phyloP scores from a whole-genome alignment of 2,329 filamentous ascomycete species.

The Thelonectria blattea region DNA sequence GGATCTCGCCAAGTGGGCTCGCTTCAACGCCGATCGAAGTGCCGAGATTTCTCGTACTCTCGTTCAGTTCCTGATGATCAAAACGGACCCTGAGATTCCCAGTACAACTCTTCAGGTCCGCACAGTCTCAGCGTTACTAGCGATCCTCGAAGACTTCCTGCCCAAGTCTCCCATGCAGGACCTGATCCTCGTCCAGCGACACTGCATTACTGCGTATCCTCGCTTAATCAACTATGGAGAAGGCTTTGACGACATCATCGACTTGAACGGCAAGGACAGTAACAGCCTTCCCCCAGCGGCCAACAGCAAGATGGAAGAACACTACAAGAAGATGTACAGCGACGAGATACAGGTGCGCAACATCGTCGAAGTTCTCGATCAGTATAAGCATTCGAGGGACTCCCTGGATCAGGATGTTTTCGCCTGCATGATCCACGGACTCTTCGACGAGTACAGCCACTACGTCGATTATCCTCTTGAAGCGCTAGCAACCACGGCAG shows the following conservation, averaged over 20 bases:
- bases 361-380: slow-evolving; percentile 82
- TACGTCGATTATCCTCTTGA: slow-evolving; percentile 97
- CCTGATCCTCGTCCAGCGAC: slow-evolving; percentile 80
- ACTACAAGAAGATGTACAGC: slow-evolving; percentile 98
- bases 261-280: slow-evolving; percentile 80
- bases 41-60: slow-evolving; percentile 74
- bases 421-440: slow-evolving; percentile 96
- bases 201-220: slow-evolving; percentile 91
- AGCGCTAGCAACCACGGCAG: slow-evolving; percentile 91
- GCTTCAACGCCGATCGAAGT: slow-evolving; percentile 69
- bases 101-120: slow-evolving; percentile 83
- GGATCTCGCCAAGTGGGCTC: slow-evolving; percentile 82
- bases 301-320: slow-evolving; percentile 92
- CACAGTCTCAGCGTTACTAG: slow-evolving; percentile 80
- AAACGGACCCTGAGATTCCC: slow-evolving; percentile 79
- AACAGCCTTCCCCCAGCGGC: slow-evolving; percentile 81
- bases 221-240: slow-evolving; percentile 96
- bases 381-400: slow-evolving; percentile 87
- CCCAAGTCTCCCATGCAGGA: slow-evolving; percentile 67
- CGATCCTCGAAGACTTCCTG: slow-evolving; percentile 76
- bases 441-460: slow-evolving; percentile 97
- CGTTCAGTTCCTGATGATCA: slow-evolving; percentile 81
- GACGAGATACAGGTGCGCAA: slow-evolving; percentile 85
- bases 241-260: slow-evolving; percentile 89
- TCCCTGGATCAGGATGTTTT: slow-evolving; percentile 91